phyloP scores from a whole-genome alignment of 495 filamentous ascomycete species.

The Penicillium antarcticum region DNA sequence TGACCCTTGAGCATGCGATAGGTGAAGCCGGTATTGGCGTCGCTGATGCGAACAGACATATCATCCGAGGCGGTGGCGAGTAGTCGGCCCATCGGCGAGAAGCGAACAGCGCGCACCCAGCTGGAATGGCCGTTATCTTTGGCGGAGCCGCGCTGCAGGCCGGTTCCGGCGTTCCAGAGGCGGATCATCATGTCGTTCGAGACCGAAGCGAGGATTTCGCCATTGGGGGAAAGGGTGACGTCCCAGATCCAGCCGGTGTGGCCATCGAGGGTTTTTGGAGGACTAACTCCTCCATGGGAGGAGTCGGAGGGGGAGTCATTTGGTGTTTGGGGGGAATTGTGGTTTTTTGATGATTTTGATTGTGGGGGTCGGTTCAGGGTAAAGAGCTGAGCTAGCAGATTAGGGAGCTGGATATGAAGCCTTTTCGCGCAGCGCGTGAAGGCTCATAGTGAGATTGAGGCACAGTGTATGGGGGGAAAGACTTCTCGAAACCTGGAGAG shows the following conservation, averaged over 20 bases:
- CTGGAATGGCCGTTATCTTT: constrained; percentile 5
- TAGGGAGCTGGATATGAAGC: neutral
- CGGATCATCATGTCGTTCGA: constrained; percentile 9
- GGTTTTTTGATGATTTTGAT: neutral
- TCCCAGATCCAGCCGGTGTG: constrained; percentile 8
- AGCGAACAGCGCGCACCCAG: constrained; percentile 5
- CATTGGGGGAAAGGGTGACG: neutral
- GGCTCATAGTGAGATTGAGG: constrained; percentile 7
- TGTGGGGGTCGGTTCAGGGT: neutral
- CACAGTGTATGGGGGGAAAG: neutral
- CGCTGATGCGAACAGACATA: constrained; percentile 7
- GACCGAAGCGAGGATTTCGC: constrained; percentile 5
- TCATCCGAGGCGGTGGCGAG: constrained; percentile 7
- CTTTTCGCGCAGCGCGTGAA: neutral
- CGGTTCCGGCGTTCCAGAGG: constrained; percentile 6
- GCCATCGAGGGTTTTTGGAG: constrained; percentile 1
- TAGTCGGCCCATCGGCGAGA: constrained; percentile 3
- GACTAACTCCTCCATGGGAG: neutral
- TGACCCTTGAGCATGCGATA: constrained; percentile 7
- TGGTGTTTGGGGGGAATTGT: neutral
- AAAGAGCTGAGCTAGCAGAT: neutral
- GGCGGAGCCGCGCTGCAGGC: constrained; percentile 1
- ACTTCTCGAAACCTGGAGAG: no score
- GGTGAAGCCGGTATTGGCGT: constrained; percentile 5
- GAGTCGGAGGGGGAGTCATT: neutral